Conservation (phyloP, 805 yeast species). For the Ogataea corticis region DNA sequence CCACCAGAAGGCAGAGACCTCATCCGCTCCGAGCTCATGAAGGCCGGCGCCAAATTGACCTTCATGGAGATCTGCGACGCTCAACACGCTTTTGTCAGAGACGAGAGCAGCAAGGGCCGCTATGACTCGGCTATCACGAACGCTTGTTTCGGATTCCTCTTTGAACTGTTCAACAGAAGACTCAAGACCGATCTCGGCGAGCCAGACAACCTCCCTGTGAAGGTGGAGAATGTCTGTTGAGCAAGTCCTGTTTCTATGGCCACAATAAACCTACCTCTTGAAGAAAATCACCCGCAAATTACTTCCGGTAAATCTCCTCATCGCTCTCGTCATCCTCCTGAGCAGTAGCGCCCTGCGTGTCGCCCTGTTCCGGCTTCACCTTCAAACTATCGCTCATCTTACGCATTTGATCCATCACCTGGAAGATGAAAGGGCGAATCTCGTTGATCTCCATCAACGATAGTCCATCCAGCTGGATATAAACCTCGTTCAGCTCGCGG, state of each 20-base stretch:
- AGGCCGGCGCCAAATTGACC: conserved; percentile 60
- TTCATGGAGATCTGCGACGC: conserved; percentile 77
- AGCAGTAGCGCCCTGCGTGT: conserved; percentile 3
- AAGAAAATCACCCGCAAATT: not conserved
- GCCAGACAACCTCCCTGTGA: conserved; percentile 49
- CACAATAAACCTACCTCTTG: not conserved
- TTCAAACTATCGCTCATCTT: conserved; percentile 44
- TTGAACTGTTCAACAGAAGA: conserved; percentile 69
- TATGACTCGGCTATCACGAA: conserved; percentile 77
- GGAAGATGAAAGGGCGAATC: conserved; percentile 76
- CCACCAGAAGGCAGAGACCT: conserved; percentile 75
- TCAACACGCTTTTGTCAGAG: conserved; percentile 82
- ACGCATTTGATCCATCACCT: conserved; percentile 77
- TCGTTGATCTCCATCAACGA: conserved; percentile 87
- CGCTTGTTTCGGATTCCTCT: conserved; percentile 64
- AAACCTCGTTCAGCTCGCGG: conserved; percentile 73
- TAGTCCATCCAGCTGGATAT: conserved; percentile 79
- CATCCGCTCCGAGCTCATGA: conserved; percentile 61
- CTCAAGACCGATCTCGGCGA: conserved; percentile 69
- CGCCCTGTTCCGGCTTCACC: conserved; percentile 8
- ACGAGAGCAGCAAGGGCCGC: conserved; percentile 77
- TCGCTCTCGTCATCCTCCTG: conserved; percentile 24
- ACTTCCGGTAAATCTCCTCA: conserved; percentile 24
- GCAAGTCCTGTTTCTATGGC: not conserved
- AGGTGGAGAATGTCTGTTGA: conserved; percentile 66